Base-by-base conservation (phyloP, 805 yeast genomes). In the Nakazawaea pomicola region DNA sequence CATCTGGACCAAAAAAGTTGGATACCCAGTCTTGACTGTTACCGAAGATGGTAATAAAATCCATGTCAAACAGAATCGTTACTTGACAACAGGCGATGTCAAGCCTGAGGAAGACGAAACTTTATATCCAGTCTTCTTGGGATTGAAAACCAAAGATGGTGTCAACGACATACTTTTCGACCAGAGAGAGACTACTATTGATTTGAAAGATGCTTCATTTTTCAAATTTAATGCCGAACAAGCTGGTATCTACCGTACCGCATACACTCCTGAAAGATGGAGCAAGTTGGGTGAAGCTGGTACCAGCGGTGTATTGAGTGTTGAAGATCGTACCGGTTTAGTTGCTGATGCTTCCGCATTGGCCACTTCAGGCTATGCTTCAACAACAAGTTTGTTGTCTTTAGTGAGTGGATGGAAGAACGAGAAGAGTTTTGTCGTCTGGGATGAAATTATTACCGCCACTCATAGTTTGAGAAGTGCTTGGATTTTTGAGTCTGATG, bases 311-410 rank as follows among this genome's bases (percentile, higher is more conserved):
- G 63, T 72, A 51, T 70, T 85, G 51, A 70, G 87, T 9, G 83
- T 80, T 39, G 85, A 81, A 57, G 95, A 85, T 61, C 77, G 87
- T 61, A 78, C 82, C 42, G 91, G 90, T 32, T 70, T 83, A 50
- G 83, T 84, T 36, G 83, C 90, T n/a, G 95, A 85, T 62, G 85
- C 85, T 15, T 77, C 74, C 39, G 74, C 87, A 7, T 68, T 83
- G 49, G 77, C 91, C 4, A 64, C 79, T 20, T 78, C 91, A 15
- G 93, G 93, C 23, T 72, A 74, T 51, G 75, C 81, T 42, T 66
- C 80, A 19, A 76, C 89, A 25, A 66, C 76, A 4, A 78, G 71
- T 51, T 70, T 82, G 54, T 72, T 83, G 50, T 64, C 68, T 46
- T 72, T 83, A 55, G 70, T 82, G 32, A 68, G 74, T 42, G 66